Percentiles rank a stretch among this genome's conserved stretches.
These are phyloP conservation scores for Hyphopichia buzzinii DNA, from an alignment of 1,139 yeast species.

Conservation along the genomic window DNA sequence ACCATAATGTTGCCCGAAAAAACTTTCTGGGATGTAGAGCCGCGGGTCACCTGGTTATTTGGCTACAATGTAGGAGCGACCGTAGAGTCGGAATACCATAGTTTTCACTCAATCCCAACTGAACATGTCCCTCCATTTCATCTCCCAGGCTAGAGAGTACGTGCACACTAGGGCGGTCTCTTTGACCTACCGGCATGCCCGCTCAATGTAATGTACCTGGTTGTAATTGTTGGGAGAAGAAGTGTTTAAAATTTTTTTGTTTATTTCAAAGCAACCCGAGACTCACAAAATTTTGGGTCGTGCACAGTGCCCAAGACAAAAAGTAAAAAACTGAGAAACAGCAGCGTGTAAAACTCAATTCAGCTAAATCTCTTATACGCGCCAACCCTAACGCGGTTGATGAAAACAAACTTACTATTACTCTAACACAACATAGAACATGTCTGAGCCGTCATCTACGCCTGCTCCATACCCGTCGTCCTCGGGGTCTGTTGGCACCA, in stretches of 20 bases:
- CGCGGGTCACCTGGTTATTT: too few species aligned
- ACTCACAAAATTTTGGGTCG: too few species aligned
- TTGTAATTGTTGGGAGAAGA: not conserved
- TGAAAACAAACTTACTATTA: too few species aligned
- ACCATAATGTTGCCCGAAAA: too few species aligned
- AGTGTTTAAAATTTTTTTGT: not conserved
- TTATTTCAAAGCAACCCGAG: not conserved
- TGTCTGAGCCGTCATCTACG: constrained; percentile 3
- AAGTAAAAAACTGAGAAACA: too few species aligned
- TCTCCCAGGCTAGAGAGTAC: constrained; percentile 41
- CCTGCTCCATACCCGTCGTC: constrained; percentile 1
- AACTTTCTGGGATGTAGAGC: too few species aligned
- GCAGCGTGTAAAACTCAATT: too few species aligned
- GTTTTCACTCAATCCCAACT: constrained; percentile 20
- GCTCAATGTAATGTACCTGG: constrained; percentile 33
- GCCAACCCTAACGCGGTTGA: too few species aligned
- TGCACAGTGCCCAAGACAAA: too few species aligned
- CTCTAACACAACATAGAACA: too few species aligned
- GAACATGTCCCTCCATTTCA: constrained; percentile 24
- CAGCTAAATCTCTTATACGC: too few species aligned
- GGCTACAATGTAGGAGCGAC: constrained; percentile 20
- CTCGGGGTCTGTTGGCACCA: not conserved
- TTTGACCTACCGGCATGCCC: constrained; percentile 24
- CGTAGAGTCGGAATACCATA: constrained; percentile 28
- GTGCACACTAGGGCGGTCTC: constrained; percentile 28